Evolutionary conservation across 2,329 filamentous ascomycete genomes (phyloP).

Genomic region (Myriosclerotinia scirpicola): DNA sequence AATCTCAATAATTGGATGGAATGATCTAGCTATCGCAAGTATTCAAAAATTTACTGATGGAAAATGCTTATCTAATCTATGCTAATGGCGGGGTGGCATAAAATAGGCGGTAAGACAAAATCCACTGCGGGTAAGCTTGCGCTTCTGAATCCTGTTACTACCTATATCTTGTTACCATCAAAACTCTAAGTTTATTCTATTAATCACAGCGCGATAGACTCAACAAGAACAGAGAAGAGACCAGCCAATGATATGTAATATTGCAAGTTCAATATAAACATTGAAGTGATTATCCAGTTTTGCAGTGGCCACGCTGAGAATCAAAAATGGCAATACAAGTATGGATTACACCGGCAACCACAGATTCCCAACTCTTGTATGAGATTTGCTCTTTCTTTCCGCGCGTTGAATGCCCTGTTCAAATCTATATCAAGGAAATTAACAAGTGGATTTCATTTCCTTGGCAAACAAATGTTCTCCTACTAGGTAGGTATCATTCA

Average conservation of each 20-base stretch:
- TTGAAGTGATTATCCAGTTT: background rate
- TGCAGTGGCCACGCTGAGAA: no score
- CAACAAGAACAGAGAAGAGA: background rate
- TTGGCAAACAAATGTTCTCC: background rate
- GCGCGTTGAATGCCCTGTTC: background rate
- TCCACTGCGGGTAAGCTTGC: no score
- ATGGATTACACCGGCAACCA: background rate
- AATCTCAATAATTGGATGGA: background rate
- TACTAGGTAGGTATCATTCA: background rate
- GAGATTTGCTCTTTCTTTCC: background rate
- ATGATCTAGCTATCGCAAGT: background rate
- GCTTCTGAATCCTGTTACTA: no score
- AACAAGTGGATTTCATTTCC: background rate
- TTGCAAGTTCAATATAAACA: background rate
- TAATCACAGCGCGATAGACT: background rate
- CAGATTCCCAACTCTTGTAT: background rate
- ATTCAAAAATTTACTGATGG: background rate
- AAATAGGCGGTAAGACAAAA: background rate
- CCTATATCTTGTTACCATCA: background rate
- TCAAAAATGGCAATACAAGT: background rate
- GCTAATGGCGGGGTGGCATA: background rate
- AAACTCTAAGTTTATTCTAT: background rate
- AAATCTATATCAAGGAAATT: background rate
- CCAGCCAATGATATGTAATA: background rate
- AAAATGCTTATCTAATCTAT: slow-evolving; percentile 18